Evolutionary conservation across 2,329 filamentous ascomycete genomes (phyloP).

Genomic region (Leptographium galeiforme): DNA sequence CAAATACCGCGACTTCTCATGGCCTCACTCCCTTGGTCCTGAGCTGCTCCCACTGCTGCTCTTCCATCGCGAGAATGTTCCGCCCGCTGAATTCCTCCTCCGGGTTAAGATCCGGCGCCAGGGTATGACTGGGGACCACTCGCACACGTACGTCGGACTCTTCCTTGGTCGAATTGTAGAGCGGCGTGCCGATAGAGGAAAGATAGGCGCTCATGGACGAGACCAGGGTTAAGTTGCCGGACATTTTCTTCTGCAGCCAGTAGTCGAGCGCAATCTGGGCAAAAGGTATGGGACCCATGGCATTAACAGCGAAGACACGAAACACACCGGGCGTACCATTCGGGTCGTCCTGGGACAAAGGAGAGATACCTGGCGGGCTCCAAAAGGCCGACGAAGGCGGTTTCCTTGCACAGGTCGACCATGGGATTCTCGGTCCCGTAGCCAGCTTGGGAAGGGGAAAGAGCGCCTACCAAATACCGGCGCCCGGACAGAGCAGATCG

Average conservation of each 20-base stretch:
- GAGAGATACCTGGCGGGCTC: constrained; percentile 14
- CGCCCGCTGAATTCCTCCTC: neutral
- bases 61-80: neutral
- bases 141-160: neutral
- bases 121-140: neutral
- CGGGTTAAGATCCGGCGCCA: neutral
- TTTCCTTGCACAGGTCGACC: constrained; percentile 7
- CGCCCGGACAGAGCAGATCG: constrained; percentile 11
- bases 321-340: constrained; percentile 13
- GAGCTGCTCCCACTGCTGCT: neutral
- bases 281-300: constrained; percentile 14
- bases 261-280: constrained; percentile 17
- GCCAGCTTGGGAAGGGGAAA: too few relatives aligned
- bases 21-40: neutral
- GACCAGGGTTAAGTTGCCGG: constrained; percentile 16
- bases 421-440: too few relatives aligned
- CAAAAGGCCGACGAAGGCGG: constrained; percentile 12
- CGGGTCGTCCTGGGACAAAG: constrained; percentile 10
- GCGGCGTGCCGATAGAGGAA: constrained; percentile 15
- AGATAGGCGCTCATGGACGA: constrained; percentile 18
- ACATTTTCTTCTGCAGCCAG: constrained; percentile 15
- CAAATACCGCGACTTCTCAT: neutral
- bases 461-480: constrained; percentile 5
- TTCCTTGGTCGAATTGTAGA: constrained; percentile 16
- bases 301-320: constrained; percentile 16